phyloP scores from a whole-genome alignment of 169 alveolate species.

The Cryptosporidium sp. region DNA sequence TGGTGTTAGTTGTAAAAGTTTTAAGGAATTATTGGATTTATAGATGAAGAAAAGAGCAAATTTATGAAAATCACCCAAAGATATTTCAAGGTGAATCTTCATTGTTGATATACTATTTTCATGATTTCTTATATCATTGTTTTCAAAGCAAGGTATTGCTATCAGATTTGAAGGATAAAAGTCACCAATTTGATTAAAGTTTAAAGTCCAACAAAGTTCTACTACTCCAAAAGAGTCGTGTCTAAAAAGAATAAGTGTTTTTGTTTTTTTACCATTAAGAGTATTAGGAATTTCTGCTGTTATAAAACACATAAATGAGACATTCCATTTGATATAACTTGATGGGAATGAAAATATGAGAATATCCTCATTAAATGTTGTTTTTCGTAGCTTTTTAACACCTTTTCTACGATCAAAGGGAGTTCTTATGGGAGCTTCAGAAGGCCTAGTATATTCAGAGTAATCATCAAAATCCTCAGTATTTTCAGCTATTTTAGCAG shows the following conservation, averaged over 20 bases:
- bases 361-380: slow-evolving; percentile 2
- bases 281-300: slow-evolving; percentile 6
- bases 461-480: neutral
- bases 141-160: slow-evolving; percentile 33
- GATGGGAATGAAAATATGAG: slow-evolving; percentile 70
- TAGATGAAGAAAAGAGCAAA: slow-evolving; percentile 52
- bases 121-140: neutral
- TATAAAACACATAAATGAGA: slow-evolving; percentile 58
- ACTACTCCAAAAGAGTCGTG: slow-evolving; percentile 74
- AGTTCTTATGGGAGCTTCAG: neutral
- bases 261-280: neutral
- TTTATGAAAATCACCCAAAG: neutral
- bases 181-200: neutral
- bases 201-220: slow-evolving; percentile 55
- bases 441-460: neutral
- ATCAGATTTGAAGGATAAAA: slow-evolving; percentile 21
- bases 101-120: slow-evolving; percentile 23
- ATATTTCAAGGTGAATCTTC: neutral
- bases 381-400: neutral
- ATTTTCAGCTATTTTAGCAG: neutral
- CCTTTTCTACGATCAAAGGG: neutral
- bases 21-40: slow-evolving; percentile 9
- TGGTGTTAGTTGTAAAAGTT: slow-evolving; percentile 40
- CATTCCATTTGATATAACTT: slow-evolving; percentile 45
- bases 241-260: slow-evolving; percentile 20